Percentiles rank a stretch among this genome's conserved stretches.
Evolutionary conservation across 192 early-diverging fungal species (phyloP).

Genomic region (Coemansia sp.): DNA sequence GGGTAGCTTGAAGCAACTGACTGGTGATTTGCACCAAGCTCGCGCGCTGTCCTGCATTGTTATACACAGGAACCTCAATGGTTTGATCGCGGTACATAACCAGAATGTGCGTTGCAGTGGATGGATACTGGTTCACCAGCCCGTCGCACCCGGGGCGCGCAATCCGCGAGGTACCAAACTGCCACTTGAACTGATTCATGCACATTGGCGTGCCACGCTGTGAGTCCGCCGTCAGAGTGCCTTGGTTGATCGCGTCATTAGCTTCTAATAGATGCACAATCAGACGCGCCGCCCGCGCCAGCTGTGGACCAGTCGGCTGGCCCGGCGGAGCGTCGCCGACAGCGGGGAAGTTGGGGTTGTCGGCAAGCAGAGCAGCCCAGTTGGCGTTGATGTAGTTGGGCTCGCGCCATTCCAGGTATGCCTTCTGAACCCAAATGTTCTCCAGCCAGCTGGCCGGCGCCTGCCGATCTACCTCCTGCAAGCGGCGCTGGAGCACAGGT

Average conservation of each 20-base stretch:
- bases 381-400: slow-evolving; percentile 85
- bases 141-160: slow-evolving; percentile 68
- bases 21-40: slow-evolving; percentile 46
- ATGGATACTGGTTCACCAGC: slow-evolving; percentile 69
- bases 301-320: slow-evolving; percentile 68
- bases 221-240: slow-evolving; percentile 65
- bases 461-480: slow-evolving; percentile 66
- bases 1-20: slow-evolving; percentile 24
- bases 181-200: slow-evolving; percentile 93
- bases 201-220: slow-evolving; percentile 74
- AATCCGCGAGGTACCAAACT: slow-evolving; percentile 81
- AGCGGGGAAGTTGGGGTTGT: slow-evolving; percentile 58
- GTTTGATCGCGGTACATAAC: slow-evolving; percentile 85
- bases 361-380: slow-evolving; percentile 78
- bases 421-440: slow-evolving; percentile 76
- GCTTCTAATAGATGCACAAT: slow-evolving; percentile 66
- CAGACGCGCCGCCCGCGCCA: slow-evolving; percentile 77
- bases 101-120: slow-evolving; percentile 76
- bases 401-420: slow-evolving; percentile 84
- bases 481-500: slow-evolving; percentile 69
- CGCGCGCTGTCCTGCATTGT: slow-evolving; percentile 65
- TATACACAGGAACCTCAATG: slow-evolving; percentile 77
- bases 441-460: slow-evolving; percentile 87
- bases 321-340: slow-evolving; percentile 40
- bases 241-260: slow-evolving; percentile 71